These are phyloP conservation scores for Globisporangium perplexum DNA, from an alignment of 352 stramenopile species.

Conservation along the genomic window DNA sequence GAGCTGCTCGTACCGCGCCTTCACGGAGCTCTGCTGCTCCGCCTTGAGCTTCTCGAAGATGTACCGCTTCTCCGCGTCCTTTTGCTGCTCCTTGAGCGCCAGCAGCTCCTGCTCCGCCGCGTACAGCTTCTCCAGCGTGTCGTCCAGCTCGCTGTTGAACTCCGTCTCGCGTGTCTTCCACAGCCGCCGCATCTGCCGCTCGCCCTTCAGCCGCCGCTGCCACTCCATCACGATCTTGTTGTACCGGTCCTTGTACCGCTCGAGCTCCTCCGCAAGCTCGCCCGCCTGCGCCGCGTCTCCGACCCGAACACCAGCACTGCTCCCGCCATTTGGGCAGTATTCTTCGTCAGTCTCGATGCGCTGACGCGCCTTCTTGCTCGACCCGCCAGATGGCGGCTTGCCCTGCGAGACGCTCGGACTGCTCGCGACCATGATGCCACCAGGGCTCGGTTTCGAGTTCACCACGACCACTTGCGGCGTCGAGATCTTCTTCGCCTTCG, in stretches of 20 bases:
- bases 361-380: constrained; percentile 3
- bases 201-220: constrained; percentile 66
- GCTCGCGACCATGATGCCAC: background rate
- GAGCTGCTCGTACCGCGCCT: constrained; percentile 62
- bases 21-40: constrained; percentile 79
- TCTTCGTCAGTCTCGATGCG: constrained; percentile 13
- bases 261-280: constrained; percentile 45
- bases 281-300: constrained; percentile 11
- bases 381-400: constrained; percentile 9
- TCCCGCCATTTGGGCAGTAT: constrained; percentile 13
- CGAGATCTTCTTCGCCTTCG: constrained; percentile 5
- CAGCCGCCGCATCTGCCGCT: constrained; percentile 70
- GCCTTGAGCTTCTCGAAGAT: constrained; percentile 62
- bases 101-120: constrained; percentile 35
- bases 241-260: constrained; percentile 76
- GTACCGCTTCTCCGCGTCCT: constrained; percentile 65
- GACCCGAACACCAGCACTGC: background rate
- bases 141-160: constrained; percentile 63
- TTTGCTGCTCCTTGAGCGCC: constrained; percentile 34
- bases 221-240: constrained; percentile 77
- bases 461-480: background rate
- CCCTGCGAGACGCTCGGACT: constrained; percentile 2
- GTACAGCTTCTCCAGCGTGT: constrained; percentile 49
- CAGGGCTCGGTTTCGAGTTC: background rate
- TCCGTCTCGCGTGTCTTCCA: constrained; percentile 76